These are phyloP conservation scores for Tephrocybe rancida DNA, from an alignment of 768 basidiomycete genomes.

Conservation along the genomic window DNA sequence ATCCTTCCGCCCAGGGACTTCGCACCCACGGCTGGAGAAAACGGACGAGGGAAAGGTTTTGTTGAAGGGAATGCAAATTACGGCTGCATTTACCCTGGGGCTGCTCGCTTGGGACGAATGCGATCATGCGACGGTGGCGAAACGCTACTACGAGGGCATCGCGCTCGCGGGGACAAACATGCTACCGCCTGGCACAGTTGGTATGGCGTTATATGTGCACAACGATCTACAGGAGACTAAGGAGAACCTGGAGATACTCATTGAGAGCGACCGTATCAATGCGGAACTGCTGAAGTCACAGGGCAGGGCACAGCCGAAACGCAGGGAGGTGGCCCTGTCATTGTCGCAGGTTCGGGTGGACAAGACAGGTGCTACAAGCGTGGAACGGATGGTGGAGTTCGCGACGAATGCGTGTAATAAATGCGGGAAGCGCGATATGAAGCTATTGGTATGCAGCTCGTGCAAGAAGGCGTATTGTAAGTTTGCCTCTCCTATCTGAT, in stretches of 20 bases:
- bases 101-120: conserved; percentile 32
- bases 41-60: conserved; percentile 24
- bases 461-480: conserved; percentile 30
- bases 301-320: conserved; percentile 4
- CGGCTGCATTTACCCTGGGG: conserved; percentile 28
- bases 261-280: conserved; percentile 23
- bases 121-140: conserved; percentile 32
- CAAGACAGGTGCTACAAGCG: conserved; percentile 16
- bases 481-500: conserved; percentile 8
- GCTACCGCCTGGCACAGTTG: conserved; percentile 14
- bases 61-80: conserved; percentile 34
- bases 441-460: conserved; percentile 25
- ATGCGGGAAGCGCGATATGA: conserved; percentile 28
- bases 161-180: conserved; percentile 28
- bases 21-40: conserved; percentile 22
- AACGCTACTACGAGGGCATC: conserved; percentile 32
- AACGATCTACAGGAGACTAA: conserved; percentile 20
- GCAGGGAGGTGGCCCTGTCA: conserved; percentile 23
- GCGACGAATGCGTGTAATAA: conserved; percentile 31
- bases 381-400: conserved; percentile 19
- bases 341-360: conserved; percentile 20
- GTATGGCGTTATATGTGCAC: conserved; percentile 24
- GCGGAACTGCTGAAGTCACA: conserved; percentile 12
- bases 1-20: conserved; percentile 25
- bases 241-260: conserved; percentile 26